Base-by-base conservation (phyloP, 2,329 filamentous ascomycete genomes). In the Aspergillus fructus region DNA sequence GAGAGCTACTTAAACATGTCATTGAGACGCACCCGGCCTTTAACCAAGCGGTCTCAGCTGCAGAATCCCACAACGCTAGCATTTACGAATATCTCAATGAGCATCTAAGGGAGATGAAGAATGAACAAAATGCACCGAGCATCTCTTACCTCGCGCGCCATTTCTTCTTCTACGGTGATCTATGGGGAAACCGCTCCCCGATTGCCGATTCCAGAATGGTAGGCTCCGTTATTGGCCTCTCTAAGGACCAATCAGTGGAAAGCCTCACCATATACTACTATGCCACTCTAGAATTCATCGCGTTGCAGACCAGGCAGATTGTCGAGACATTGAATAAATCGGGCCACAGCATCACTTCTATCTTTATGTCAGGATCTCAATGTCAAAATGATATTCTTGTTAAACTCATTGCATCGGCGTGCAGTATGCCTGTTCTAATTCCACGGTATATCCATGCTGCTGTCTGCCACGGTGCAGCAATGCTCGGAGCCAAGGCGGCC, bases 351-450 rank as follows among this genome's bases (percentile, higher is more conserved):
- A 93, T 99, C 74, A 87, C 83, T 49, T 93, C 89, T 62, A 96
- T 99, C 76, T 99, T 97, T 85, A 97, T 99, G 94, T 96, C 91
- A 4, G 94, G 94, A 60, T 96, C 91, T 11, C 94, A 97, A 75
- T 99, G 94, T 80, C 93, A 97, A 77, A 99, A 99, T 75, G 86
- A 89, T 34, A 86, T 97, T 59, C 82, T 99, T 55, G 96, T 99
- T 88, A 84, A 87, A 57, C 85, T 99, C 15, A 89, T 99, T 66
- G 92, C 94, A 13, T 94, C 93, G 0, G 89, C 89, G 0, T 97
- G 93, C 76, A 83, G 87, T 65, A 93, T 96, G 88, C 93, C 93
- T 1, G 93, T 99, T 19, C 80, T 97, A 39, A 96, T 97, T 55
- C 94, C 94, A 0, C 85, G 89, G 51, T 97, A 99, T 69, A 91